phyloP scores from a whole-genome alignment of 495 filamentous ascomycete species.

The Extremus antarcticus region DNA sequence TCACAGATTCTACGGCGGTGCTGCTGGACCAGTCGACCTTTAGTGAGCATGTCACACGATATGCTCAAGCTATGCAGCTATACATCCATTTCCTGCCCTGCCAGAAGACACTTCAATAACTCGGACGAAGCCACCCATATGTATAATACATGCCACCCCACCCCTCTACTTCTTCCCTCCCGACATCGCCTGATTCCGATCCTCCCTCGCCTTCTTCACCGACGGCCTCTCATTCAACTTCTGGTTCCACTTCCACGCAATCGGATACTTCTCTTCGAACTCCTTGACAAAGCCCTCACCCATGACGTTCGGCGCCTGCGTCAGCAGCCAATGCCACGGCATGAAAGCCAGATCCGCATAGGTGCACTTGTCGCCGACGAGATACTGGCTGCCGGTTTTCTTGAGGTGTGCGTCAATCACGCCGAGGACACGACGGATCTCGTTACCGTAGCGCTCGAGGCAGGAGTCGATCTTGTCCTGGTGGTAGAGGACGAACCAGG shows the following conservation, averaged over 20 bases:
- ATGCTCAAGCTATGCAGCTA: no score
- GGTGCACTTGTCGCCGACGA: constrained; percentile 64
- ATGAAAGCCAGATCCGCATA: constrained; percentile 50
- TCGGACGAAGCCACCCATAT: no score
- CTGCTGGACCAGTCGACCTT: no score
- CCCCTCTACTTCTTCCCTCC: neutral
- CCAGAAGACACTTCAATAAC: no score
- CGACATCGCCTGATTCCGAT: constrained; percentile 5
- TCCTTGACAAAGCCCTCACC: constrained; percentile 11
- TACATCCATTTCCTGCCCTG: no score
- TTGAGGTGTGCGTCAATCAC: constrained; percentile 49
- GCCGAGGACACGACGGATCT: constrained; percentile 33
- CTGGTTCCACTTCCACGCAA: constrained; percentile 16
- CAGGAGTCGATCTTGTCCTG: constrained; percentile 30
- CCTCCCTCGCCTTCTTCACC: constrained; percentile 18
- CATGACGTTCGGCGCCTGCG: constrained; percentile 7
- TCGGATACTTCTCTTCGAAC: constrained; percentile 13
- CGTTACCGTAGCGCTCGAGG: constrained; percentile 35
- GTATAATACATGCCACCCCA: no score
- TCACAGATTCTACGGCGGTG: no score
- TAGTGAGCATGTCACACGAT: no score
- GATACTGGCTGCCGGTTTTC: constrained; percentile 43
- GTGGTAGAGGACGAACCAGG: constrained; percentile 34
- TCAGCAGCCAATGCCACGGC: constrained; percentile 21
- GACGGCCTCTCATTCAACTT: constrained; percentile 11